phyloP scores from a whole-genome alignment of 1,139 yeast genomes.

The Geotrichum restrictum region DNA sequence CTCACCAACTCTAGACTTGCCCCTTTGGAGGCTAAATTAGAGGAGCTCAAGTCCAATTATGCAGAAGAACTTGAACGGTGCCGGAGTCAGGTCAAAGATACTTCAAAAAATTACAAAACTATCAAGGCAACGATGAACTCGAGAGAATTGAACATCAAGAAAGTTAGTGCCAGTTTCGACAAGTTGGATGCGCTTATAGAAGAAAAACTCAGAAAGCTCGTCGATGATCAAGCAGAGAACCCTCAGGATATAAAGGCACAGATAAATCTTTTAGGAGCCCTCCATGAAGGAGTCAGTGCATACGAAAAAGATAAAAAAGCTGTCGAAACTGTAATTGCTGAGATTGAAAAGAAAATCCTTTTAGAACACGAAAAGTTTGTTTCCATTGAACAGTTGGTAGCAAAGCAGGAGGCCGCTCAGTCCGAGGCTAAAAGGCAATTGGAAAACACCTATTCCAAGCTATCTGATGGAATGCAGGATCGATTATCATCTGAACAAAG shows the following conservation, averaged over 20 bases:
- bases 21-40: background rate
- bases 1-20: background rate
- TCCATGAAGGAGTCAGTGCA: background rate
- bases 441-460: background rate
- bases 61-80: background rate
- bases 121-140: background rate
- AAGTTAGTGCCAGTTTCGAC: background rate
- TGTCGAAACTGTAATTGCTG: background rate
- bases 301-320: constrained; percentile 1
- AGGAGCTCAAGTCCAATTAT: background rate
- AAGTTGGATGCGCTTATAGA: background rate
- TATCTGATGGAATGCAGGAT: background rate
- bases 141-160: background rate
- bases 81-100: background rate
- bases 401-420: background rate
- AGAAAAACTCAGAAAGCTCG: background rate
- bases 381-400: background rate
- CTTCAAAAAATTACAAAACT: background rate
- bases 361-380: background rate
- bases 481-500: background rate
- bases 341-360: background rate
- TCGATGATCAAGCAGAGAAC: background rate
- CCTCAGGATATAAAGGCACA: background rate
- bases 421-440: background rate
- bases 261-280: background rate